These are phyloP conservation scores for Osmanthus fragrans DNA, from an alignment of 257 asterid genomes.

Conservation along the genomic window DNA sequence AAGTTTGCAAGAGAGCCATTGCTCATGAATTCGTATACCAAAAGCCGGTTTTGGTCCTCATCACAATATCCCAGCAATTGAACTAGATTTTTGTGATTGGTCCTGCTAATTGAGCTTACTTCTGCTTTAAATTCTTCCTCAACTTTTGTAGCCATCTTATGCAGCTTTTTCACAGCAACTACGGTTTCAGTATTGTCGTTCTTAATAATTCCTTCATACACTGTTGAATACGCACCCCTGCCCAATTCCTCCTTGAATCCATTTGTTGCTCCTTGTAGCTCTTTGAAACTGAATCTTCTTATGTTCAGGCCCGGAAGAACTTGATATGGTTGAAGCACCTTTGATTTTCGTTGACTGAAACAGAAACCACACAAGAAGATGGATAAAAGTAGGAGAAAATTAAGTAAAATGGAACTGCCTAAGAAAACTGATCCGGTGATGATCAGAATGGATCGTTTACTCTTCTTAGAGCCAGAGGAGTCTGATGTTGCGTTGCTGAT, in stretches of 20 bases:
- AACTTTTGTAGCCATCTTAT: too few relatives aligned
- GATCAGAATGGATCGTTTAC: neutral
- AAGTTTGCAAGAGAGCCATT: too few relatives aligned
- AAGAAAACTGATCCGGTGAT: neutral
- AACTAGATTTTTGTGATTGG: too few relatives aligned
- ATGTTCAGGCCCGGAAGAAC: neutral
- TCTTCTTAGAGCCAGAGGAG: neutral
- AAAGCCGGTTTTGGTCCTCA: too few relatives aligned
- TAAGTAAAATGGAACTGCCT: neutral
- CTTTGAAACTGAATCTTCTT: neutral
- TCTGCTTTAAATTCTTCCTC: too few relatives aligned
- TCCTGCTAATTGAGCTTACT: too few relatives aligned
- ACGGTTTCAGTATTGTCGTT: too few relatives aligned
- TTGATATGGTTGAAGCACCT: too few relatives aligned
- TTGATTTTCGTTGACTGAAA: neutral
- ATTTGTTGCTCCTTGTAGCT: constrained; percentile 18
- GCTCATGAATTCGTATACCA: neutral
- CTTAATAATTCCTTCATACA: too few relatives aligned
- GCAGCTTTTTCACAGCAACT: too few relatives aligned
- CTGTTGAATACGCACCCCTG: constrained; percentile 25
- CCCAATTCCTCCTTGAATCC: constrained; percentile 30
- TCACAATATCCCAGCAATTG: too few relatives aligned
- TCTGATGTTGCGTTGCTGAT: neutral
- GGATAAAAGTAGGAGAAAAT: neutral
- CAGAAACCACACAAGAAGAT: neutral